A percentile compares a stretch with the other conserved stretches of the same genome.
These are phyloP conservation scores for Rhodotorula sp. DNA, from an alignment of 1,284 basidiomycete genomes.

Conservation along the genomic window DNA sequence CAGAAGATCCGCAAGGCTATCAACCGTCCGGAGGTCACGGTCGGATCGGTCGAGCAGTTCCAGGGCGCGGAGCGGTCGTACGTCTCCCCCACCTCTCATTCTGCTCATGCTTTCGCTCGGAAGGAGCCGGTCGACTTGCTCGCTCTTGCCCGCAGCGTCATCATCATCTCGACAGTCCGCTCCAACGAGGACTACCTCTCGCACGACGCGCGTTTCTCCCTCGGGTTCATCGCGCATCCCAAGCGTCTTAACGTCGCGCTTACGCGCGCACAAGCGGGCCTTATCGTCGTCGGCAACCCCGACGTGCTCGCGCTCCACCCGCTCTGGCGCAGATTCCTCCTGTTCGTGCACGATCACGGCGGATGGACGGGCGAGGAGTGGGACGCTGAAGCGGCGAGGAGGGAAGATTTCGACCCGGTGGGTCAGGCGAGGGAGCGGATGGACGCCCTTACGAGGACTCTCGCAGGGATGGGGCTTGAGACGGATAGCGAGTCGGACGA, in stretches of 20 bases:
- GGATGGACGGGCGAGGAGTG: slow-evolving; percentile 11
- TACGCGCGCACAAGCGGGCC: slow-evolving; percentile 51
- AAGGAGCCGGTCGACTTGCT: background rate
- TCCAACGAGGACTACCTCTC: slow-evolving; percentile 47
- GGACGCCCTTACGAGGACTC: too few species aligned
- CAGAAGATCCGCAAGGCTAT: slow-evolving; percentile 16
- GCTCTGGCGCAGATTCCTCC: slow-evolving; percentile 42
- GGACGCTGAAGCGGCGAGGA: slow-evolving; percentile 4
- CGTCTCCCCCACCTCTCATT: background rate
- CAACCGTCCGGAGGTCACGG: background rate
- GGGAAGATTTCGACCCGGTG: background rate
- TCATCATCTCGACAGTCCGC: slow-evolving; percentile 51
- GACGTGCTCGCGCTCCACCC: slow-evolving; percentile 45
- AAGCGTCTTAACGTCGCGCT: slow-evolving; percentile 53
- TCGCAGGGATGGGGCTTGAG: too few species aligned
- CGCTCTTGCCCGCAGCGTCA: slow-evolving; percentile 30
- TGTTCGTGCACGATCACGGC: slow-evolving; percentile 15
- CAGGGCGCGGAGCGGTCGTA: slow-evolving; percentile 24
- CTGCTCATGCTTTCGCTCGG: too few species aligned
- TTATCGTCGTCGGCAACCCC: slow-evolving; percentile 52
- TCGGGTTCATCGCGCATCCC: slow-evolving; percentile 50
- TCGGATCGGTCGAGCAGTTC: slow-evolving; percentile 27
- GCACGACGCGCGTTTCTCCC: slow-evolving; percentile 45
- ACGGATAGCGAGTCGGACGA: too few species aligned
- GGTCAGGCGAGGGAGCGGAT: too few species aligned